Conservation (phyloP, 2,329 filamentous ascomycete genomes). For the Alternaria viburni region DNA sequence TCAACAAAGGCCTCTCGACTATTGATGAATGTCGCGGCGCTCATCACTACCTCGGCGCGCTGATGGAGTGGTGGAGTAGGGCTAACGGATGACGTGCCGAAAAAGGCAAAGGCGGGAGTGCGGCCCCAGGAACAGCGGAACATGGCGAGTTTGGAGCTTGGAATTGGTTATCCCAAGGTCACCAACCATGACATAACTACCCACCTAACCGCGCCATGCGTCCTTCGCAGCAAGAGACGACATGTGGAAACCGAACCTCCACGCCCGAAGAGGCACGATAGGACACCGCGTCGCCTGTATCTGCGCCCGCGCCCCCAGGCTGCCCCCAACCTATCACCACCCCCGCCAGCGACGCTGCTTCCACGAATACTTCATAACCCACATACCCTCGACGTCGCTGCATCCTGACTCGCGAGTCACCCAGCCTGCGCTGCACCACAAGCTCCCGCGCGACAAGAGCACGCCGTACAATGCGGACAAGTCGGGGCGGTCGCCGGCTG, state of each 20-base stretch:
- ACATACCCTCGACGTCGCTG: slow-evolving; percentile 89
- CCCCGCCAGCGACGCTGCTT: slow-evolving; percentile 59
- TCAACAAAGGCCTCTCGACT: background rate
- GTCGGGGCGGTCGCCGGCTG: slow-evolving; percentile 44
- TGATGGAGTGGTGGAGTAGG: background rate
- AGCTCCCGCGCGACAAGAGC: slow-evolving; percentile 83
- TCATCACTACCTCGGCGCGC: background rate
- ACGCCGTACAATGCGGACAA: slow-evolving; percentile 70
- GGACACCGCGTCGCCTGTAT: slow-evolving; percentile 29
- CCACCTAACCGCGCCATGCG: slow-evolving; percentile 39
- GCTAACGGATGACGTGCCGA: slow-evolving; percentile 25
- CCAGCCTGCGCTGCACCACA: slow-evolving; percentile 73
- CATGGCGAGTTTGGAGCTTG: slow-evolving; percentile 21
- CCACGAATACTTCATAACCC: slow-evolving; percentile 97
- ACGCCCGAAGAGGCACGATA: slow-evolving; percentile 32
- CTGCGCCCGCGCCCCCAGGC: slow-evolving; percentile 14
- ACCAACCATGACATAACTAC: slow-evolving; percentile 40
- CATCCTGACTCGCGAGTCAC: slow-evolving; percentile 78
- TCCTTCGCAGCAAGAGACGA: slow-evolving; percentile 40
- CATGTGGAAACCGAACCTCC: slow-evolving; percentile 48
- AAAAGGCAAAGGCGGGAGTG: slow-evolving; percentile 10
- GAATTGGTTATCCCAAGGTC: slow-evolving; percentile 21
- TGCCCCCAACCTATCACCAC: slow-evolving; percentile 13
- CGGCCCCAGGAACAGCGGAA: slow-evolving; percentile 28
- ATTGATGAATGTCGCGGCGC: background rate